Percentiles rank a stretch among this genome's conserved stretches.
Evolutionary conservation across 371 early-diverging fungal species (phyloP).

Genomic region (Dinochytrium kinnereticum): DNA sequence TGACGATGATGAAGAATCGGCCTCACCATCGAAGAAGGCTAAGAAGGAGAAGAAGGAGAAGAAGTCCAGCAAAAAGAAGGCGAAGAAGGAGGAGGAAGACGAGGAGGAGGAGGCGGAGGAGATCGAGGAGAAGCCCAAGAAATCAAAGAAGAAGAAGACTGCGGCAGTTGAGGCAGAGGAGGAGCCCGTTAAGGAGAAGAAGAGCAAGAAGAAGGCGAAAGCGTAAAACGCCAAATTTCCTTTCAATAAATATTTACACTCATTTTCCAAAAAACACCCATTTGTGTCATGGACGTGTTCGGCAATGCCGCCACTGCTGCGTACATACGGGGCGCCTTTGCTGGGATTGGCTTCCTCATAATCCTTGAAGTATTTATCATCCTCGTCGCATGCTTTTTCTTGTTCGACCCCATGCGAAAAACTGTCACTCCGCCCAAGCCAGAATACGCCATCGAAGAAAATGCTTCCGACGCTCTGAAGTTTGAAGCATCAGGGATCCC

Average conservation of each 20-base stretch:
- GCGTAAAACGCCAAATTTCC: not conserved
- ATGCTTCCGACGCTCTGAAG: not conserved
- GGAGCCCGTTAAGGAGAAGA: not conserved
- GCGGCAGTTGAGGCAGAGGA: not conserved
- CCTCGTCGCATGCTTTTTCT: slow-evolving; percentile 9
- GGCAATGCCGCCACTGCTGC: not conserved
- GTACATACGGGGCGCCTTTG: slow-evolving; percentile 26
- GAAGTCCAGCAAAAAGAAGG: slow-evolving; percentile 30
- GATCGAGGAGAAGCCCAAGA: not conserved
- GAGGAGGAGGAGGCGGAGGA: slow-evolving; percentile 29
- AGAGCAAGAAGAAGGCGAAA: slow-evolving; percentile 5
- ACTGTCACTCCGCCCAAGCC: slow-evolving; percentile 19
- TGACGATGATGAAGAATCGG: slow-evolving; percentile 19
- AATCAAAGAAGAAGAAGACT: slow-evolving; percentile 4
- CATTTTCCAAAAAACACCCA: too few species aligned
- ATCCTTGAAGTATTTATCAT: slow-evolving; percentile 19
- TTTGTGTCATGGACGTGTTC: not conserved
- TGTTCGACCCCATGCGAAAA: slow-evolving; percentile 34
- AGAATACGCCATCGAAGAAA: not conserved
- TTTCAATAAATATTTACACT: too few species aligned
- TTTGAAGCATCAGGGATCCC: not conserved
- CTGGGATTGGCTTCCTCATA: slow-evolving; percentile 30
- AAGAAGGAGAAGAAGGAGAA: too few species aligned
- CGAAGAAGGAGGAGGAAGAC: slow-evolving; percentile 41
- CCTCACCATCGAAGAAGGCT: slow-evolving; percentile 25